Evolutionary conservation across 495 filamentous ascomycete species (phyloP).

Genomic region (Lindgomyces ingoldianus): DNA sequence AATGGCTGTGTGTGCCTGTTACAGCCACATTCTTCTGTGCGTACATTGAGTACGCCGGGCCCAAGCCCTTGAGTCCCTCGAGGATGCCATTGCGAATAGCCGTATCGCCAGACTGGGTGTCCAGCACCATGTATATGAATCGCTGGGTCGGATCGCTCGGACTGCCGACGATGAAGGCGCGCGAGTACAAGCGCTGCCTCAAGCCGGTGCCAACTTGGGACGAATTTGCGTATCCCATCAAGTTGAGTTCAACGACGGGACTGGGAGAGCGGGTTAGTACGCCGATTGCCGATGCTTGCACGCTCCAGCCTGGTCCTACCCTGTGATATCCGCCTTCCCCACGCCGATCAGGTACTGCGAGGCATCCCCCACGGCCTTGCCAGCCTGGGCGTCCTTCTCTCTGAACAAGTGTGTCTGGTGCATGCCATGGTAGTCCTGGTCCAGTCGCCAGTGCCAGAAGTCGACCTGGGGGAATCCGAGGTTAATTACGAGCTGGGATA

Average conservation of each 20-base stretch:
- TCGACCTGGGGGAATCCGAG: constrained; percentile 40
- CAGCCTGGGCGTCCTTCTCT: constrained; percentile 26
- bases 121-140: constrained; percentile 86
- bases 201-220: constrained; percentile 84
- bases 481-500: constrained; percentile 39
- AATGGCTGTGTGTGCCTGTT: constrained; percentile 91
- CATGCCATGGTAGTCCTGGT: constrained; percentile 12
- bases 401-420: constrained; percentile 32
- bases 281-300: background rate
- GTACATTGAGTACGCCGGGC: constrained; percentile 71
- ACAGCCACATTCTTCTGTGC: constrained; percentile 83
- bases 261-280: constrained; percentile 44
- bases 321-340: constrained; percentile 94
- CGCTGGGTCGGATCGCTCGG: constrained; percentile 64
- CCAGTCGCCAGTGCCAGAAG: constrained; percentile 33
- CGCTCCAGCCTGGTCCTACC: constrained; percentile 53
- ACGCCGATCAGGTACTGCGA: constrained; percentile 79
- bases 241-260: constrained; percentile 85
- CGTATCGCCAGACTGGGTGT: constrained; percentile 88
- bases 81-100: constrained; percentile 85
- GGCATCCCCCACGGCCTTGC: constrained; percentile 38
- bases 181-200: constrained; percentile 84
- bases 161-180: constrained; percentile 86
- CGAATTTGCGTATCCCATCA: constrained; percentile 92
- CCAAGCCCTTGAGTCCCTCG: constrained; percentile 65